Base-by-base conservation (phyloP, 2,329 filamentous ascomycete genomes). In the Xylaria sp. region DNA sequence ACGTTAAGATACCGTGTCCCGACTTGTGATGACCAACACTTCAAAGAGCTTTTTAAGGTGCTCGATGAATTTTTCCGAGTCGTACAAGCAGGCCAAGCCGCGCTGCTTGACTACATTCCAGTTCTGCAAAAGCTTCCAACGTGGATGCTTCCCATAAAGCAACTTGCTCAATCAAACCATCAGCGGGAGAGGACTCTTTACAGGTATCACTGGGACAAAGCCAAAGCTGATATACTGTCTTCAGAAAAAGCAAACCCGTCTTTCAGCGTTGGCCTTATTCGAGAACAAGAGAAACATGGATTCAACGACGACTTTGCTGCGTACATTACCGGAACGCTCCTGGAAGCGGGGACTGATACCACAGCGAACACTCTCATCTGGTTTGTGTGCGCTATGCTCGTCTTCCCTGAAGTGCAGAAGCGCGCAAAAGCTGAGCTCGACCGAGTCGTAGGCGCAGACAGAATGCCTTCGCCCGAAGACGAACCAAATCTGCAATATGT, bases 401-500 rank as follows among this genome's bases (percentile, higher is more conserved):
- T 85, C 69, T 83, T 85, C 70, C 86, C 86, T 0, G 81, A 83
- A 68, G 85, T 84, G 78, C 81, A 84, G 68, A 76, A 76, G 58
- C 82, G 81, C 72, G 82, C 83, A 2, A 85, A 88, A 74, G 83
- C 82, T 46, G 86, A 89, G 75, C 79, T 89, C n/a, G 87, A 89
- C 72, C 76, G 80, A 7, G 84, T 87, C 1, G 85, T 84, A 60
- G 86, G 85, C 15, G 23, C 39, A 23, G 81, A 85, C 60, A 81
- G 83, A 25, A 81, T 87, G 77, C 86, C 86, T 0, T 81, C 74
- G n/a, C 80, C 84, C 50, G 76, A 80, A 10, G 85, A 88, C 70
- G 83, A 82, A 74, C 77, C 82, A 2, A 76, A 82, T 13, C 76
- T 89, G n/a, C 86, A 85, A 0, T 86, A 83, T 0, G 80, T 87